These are phyloP conservation scores for Rhodotorula sp. DNA, from an alignment of 1,284 basidiomycete species.

Conservation along the genomic window DNA sequence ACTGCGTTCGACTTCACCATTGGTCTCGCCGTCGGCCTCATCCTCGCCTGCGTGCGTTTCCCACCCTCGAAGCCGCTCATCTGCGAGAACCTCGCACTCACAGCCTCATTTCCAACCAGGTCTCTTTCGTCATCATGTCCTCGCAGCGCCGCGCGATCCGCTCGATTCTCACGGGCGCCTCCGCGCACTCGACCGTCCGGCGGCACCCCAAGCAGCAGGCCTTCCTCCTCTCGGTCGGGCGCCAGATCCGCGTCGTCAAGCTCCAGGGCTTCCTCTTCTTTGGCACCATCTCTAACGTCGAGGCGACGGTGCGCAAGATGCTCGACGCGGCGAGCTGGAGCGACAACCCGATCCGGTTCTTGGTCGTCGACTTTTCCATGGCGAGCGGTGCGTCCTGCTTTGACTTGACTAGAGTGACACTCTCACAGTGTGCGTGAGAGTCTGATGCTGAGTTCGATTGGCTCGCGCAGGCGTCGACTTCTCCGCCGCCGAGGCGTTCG, in stretches of 20 bases:
- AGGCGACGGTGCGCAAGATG: slow-evolving; percentile 64
- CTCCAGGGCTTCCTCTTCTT: slow-evolving; percentile 96
- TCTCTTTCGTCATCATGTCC: slow-evolving; percentile 95
- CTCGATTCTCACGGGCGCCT: slow-evolving; percentile 53
- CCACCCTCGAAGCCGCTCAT: too few relatives aligned
- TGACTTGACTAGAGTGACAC: background rate
- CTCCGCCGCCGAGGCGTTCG: slow-evolving; percentile 91
- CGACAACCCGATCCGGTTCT: slow-evolving; percentile 80
- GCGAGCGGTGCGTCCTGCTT: slow-evolving; percentile 60
- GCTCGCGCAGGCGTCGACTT: slow-evolving; percentile 69
- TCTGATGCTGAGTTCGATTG: background rate
- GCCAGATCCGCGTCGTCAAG: slow-evolving; percentile 85
- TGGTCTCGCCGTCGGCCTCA: slow-evolving; percentile 82
- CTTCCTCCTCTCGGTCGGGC: slow-evolving; percentile 86
- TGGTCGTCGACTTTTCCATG: slow-evolving; percentile 79
- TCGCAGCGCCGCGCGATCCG: slow-evolving; percentile 81
- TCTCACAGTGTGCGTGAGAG: background rate
- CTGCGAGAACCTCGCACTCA: background rate
- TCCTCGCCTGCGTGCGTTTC: slow-evolving; percentile 56
- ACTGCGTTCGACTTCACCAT: slow-evolving; percentile 90
- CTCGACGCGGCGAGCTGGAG: slow-evolving; percentile 75
- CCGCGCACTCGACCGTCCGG: slow-evolving; percentile 81
- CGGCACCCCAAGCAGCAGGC: slow-evolving; percentile 74
- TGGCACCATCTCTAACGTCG: slow-evolving; percentile 57
- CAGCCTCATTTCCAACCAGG: background rate